Evolutionary conservation across 192 early-diverging fungal species (phyloP).

Genomic region (Lobosporangium transversale): DNA sequence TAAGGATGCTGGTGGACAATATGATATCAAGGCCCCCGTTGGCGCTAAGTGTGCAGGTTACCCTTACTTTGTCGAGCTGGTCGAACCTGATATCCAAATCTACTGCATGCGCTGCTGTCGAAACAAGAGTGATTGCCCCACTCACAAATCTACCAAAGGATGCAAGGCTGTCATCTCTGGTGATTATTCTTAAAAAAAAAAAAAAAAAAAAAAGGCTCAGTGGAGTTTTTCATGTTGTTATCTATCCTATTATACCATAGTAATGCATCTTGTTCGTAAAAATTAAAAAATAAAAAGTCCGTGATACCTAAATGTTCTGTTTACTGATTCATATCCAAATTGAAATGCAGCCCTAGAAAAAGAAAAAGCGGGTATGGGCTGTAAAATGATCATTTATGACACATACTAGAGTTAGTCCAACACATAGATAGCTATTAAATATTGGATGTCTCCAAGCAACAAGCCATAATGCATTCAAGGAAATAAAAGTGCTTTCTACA

Average conservation of each 20-base stretch:
- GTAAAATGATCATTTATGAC: conserved; percentile 5
- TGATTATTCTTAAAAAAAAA: conserved; percentile 22
- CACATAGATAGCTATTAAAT: too few species aligned
- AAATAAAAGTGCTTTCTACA: too few species aligned
- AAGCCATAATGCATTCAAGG: too few species aligned
- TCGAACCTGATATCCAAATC: conserved; percentile 48
- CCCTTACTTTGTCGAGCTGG: conserved; percentile 53
- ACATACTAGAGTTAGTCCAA: too few species aligned
- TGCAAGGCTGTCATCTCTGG: conserved; percentile 24
- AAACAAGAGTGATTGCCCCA: conserved; percentile 26
- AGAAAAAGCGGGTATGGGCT: conserved; percentile 17
- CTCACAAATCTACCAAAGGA: conserved; percentile 26
- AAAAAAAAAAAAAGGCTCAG: conserved; percentile 1
- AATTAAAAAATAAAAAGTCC: too few species aligned
- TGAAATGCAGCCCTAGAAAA: conserved; percentile 18
- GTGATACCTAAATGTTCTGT: too few species aligned
- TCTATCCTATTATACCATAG: too few species aligned
- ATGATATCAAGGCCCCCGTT: conserved; percentile 55
- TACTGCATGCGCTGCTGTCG: conserved; percentile 61
- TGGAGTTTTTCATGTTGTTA: too few species aligned
- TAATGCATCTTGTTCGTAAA: too few species aligned
- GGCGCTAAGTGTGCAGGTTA: conserved; percentile 52
- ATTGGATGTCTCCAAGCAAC: too few species aligned
- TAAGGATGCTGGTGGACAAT: conserved; percentile 64
- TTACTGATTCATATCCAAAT: too few species aligned